Conservation (phyloP, 129 eudicot genomes). For the Apium graveolens region DNA sequence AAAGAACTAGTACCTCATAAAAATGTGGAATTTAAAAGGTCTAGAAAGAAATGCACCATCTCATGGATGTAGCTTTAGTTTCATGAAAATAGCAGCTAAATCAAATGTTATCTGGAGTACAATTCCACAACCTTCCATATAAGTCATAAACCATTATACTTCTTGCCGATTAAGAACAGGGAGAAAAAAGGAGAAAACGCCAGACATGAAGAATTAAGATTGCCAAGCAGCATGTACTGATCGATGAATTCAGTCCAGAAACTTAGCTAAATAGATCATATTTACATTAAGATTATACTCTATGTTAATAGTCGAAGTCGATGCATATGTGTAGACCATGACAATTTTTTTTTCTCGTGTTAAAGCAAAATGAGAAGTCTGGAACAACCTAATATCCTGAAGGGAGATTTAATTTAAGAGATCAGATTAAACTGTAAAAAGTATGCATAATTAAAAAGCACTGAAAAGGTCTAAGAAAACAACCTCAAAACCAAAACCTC, state of each 20-base stretch:
- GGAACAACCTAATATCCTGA: not conserved
- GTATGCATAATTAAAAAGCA: not conserved
- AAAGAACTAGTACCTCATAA: not conserved
- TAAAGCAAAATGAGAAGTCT: not conserved
- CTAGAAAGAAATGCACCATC: not conserved
- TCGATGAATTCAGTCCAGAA: not conserved
- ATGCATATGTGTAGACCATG: not conserved
- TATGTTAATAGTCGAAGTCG: not conserved
- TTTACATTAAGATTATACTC: not conserved
- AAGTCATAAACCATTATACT: not conserved
- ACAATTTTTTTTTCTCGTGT: not conserved
- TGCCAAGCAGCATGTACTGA: not conserved
- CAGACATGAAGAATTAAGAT: not conserved
- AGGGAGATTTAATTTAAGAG: not conserved
- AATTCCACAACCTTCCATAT: not conserved
- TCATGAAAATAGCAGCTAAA: not conserved
- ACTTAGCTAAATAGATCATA: not conserved
- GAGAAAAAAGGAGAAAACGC: not conserved
- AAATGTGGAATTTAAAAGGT: not conserved
- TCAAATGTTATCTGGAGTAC: not conserved
- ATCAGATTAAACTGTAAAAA: not conserved
- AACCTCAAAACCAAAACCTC: conserved; percentile 99
- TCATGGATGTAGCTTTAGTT: not conserved
- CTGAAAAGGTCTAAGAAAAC: conserved; percentile 3
- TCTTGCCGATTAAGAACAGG: not conserved